Evolutionary conservation across 1,284 basidiomycete species (phyloP).

Genomic region (Microbotryum lychnidis-dioicae): DNA sequence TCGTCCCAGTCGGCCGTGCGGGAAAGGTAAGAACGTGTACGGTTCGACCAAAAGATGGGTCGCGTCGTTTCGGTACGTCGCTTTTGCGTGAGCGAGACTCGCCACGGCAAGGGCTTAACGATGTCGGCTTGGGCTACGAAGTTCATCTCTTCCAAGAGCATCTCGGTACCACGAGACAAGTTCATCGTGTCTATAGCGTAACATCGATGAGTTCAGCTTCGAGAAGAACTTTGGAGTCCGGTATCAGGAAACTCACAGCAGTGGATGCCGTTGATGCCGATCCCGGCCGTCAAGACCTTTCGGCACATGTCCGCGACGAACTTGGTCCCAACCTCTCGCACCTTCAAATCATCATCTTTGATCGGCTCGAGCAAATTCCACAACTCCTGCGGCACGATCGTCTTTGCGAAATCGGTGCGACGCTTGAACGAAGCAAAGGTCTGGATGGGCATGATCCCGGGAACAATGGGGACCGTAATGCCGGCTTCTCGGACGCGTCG

Average conservation of each 20-base stretch:
- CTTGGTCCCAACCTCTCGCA: slow-evolving; percentile 34
- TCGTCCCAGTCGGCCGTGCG: slow-evolving; percentile 49
- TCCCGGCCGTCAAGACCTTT: slow-evolving; percentile 25
- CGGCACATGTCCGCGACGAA: slow-evolving; percentile 31
- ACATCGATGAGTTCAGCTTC: neutral
- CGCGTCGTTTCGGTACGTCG: slow-evolving; percentile 80
- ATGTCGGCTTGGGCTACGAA: slow-evolving; percentile 35
- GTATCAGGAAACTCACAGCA: slow-evolving; percentile 21
- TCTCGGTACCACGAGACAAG: slow-evolving; percentile 33
- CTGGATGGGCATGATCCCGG: slow-evolving; percentile 97
- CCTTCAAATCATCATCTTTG: slow-evolving; percentile 50
- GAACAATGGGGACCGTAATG: slow-evolving; percentile 82
- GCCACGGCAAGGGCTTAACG: slow-evolving; percentile 42
- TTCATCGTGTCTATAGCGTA: slow-evolving; percentile 29
- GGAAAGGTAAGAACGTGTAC: slow-evolving; percentile 80
- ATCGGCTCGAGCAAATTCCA: slow-evolving; percentile 66
- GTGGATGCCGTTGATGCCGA: slow-evolving; percentile 32
- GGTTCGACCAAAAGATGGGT: slow-evolving; percentile 93
- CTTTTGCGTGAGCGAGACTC: slow-evolving; percentile 69
- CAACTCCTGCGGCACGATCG: slow-evolving; percentile 63
- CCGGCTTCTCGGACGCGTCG: slow-evolving; percentile 63
- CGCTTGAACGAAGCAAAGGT: slow-evolving; percentile 89
- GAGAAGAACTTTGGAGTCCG: neutral
- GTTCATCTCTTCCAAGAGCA: slow-evolving; percentile 35
- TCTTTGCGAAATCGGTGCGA: slow-evolving; percentile 79